Evolutionary conservation across 768 basidiomycete genomes (phyloP), one percentile per base, ranked within the genome.

Genomic region (Phaffia tasmanica): DNA sequence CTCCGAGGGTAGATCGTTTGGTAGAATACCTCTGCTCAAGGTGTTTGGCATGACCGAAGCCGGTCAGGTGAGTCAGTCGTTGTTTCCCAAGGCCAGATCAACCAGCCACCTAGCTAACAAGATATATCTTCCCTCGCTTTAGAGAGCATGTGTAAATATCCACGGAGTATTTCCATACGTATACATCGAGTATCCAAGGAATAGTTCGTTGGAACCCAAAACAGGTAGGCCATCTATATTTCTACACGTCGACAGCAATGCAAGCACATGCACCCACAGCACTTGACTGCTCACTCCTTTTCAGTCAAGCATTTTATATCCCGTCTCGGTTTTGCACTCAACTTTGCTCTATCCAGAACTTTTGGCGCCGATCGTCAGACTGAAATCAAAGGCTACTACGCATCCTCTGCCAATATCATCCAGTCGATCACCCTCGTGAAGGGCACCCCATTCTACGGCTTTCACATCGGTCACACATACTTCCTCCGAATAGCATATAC

Each of bases 151-250:
- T 73, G 81, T 93, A 18, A 86, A 95, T 79, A 79, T 98, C 50
- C 93, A 95, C 75, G 89, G 92, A 79, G 87, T 87, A 35, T 94
- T 87, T 77, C 93, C 94, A 0, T 99, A 99, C 76, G 85, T 93
- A 75, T 94, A 83, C 75, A 81, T 94, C 56, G 86, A 90, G 71
- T 99, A 94, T 42, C 67, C 78, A 71, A 75, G 25, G 87, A 62
- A 64, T 14, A 29, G 84, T 0, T 81, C 81, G 35, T 75, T 93
- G 73, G 81, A 81, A 55, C 84, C 84, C 0, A 80, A 79, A 30
- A 75, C 82, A 70, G 87, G 89, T 88, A 71, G 72, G 81, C 73
- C 18, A 11, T 21, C 3, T n/a, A 30, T 29, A 1, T 6, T 21
- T 16, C 23, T 65, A 56, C 18, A 46, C 50, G 2, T 27, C 16